Percentiles rank a stretch among this genome's conserved stretches.
Conservation (phyloP, 1,139 yeast species). For the Yamadazyma trypodendri region DNA sequence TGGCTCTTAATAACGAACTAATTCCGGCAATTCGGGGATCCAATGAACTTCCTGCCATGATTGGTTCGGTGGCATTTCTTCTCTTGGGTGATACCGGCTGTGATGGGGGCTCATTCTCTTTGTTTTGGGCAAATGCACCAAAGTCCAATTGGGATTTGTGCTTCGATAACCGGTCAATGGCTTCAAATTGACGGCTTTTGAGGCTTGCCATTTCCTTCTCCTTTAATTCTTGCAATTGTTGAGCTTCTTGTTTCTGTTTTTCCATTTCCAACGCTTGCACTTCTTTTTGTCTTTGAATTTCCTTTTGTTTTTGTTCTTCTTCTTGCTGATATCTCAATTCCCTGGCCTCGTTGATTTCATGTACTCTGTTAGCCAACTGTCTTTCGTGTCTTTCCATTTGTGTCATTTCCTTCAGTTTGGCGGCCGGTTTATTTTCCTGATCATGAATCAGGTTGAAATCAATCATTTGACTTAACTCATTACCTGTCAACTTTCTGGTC, state of each 20-base stretch:
- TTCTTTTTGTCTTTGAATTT: conserved; percentile 7
- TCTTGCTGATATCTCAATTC: conserved; percentile 22
- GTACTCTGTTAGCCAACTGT: conserved; percentile 32
- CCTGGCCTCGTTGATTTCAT: conserved; percentile 28
- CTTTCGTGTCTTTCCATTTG: conserved; percentile 23
- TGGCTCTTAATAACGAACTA: conserved; percentile 37
- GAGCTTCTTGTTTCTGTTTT: conserved; percentile 5
- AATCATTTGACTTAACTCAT: conserved; percentile 10
- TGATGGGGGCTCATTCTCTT: background rate
- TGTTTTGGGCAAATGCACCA: background rate
- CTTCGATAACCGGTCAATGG: conserved; percentile 28
- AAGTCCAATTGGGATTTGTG: conserved; percentile 24
- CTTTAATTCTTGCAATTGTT: conserved; percentile 5
- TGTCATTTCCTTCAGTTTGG: conserved; percentile 14
- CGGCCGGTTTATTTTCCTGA: conserved; percentile 6
- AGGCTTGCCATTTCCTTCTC: conserved; percentile 5
- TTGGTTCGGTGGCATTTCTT: conserved; percentile 24
- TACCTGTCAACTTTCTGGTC: conserved; percentile 27
- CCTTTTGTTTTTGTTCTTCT: conserved; percentile 17
- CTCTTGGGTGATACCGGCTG: conserved; percentile 7
- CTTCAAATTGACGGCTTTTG: conserved; percentile 26
- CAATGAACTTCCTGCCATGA: conserved; percentile 23
- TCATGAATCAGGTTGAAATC: conserved; percentile 5
- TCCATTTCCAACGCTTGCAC: conserved; percentile 2
- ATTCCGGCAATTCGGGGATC: conserved; percentile 34